Evolutionary conservation across 176 grass and related monocot genomes (phyloP).

Genomic region (Avena sativa): DNA sequence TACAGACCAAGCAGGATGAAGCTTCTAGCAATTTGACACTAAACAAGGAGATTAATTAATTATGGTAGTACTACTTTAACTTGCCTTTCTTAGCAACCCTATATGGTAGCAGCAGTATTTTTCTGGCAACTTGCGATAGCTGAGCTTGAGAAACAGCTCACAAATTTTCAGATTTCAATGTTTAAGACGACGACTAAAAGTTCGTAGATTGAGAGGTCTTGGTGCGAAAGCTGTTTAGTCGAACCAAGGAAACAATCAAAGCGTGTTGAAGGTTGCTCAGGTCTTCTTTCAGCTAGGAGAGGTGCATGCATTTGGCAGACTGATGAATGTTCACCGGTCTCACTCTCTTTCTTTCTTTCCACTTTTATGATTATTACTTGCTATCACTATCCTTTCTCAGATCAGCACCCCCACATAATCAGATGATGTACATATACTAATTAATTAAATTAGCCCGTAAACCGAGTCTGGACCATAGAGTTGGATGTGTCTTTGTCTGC

Average conservation of each 20-base stretch:
- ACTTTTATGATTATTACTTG: neutral
- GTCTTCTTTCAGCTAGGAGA: neutral
- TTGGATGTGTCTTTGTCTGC: too few species aligned
- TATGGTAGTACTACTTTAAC: too few species aligned
- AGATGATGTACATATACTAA: too few species aligned
- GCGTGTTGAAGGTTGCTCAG: neutral
- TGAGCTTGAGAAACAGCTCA: slow-evolving; percentile 16
- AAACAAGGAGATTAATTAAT: neutral
- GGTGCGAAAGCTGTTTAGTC: neutral
- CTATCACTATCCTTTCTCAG: too few species aligned
- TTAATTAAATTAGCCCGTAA: too few species aligned
- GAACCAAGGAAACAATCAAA: neutral
- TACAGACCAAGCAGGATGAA: neutral
- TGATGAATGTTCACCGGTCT: neutral
- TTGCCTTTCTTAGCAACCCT: too few species aligned
- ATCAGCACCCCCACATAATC: too few species aligned
- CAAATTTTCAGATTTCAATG: neutral
- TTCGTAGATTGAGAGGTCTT: neutral
- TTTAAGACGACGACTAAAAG: neutral
- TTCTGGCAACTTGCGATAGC: neutral
- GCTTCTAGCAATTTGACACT: neutral
- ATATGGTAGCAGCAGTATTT: neutral
- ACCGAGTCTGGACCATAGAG: too few species aligned
- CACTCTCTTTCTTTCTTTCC: neutral
- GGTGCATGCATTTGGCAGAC: neutral